phyloP scores from a whole-genome alignment of 108 stramenopile species.

The Stephanodiscus triporus region DNA sequence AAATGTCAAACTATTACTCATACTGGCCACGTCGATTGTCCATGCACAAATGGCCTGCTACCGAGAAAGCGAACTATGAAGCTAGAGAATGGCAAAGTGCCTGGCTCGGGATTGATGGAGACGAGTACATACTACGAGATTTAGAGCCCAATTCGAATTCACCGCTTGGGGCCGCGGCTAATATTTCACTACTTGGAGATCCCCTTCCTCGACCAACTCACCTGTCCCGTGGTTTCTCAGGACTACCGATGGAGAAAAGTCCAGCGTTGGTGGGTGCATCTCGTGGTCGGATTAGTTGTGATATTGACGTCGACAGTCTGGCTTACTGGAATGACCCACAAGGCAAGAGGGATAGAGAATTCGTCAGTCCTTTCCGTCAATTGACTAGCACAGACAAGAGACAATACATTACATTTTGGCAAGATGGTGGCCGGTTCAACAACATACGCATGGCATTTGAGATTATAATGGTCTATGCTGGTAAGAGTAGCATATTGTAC shows the following conservation, averaged over 20 bases:
- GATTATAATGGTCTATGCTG: slow-evolving; percentile 47
- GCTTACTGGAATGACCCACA: slow-evolving; percentile 87
- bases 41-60: slow-evolving; percentile 64
- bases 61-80: slow-evolving; percentile 51
- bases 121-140: slow-evolving; percentile 37
- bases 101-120: slow-evolving; percentile 82
- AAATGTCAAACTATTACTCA: slow-evolving; percentile 72
- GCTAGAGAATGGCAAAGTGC: slow-evolving; percentile 78
- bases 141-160: slow-evolving; percentile 43
- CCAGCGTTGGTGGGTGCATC: slow-evolving; percentile 74
- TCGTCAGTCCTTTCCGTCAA: slow-evolving; percentile 58
- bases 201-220: slow-evolving; percentile 37
- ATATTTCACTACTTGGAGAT: slow-evolving; percentile 31
- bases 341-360: slow-evolving; percentile 60
- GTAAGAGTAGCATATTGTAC: not conserved
- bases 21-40: slow-evolving; percentile 50
- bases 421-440: slow-evolving; percentile 80
- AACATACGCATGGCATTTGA: slow-evolving; percentile 89
- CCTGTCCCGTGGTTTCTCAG: slow-evolving; percentile 71
- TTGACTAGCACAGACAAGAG: slow-evolving; percentile 6
- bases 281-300: slow-evolving; percentile 68
- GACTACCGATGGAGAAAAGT: slow-evolving; percentile 72
- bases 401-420: slow-evolving; percentile 74
- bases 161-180: slow-evolving; percentile 32
- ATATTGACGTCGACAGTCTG: slow-evolving; percentile 65